These are phyloP conservation scores for Cucurbita moschata DNA, from an alignment of 306 rosid species.

Conservation along the genomic window DNA sequence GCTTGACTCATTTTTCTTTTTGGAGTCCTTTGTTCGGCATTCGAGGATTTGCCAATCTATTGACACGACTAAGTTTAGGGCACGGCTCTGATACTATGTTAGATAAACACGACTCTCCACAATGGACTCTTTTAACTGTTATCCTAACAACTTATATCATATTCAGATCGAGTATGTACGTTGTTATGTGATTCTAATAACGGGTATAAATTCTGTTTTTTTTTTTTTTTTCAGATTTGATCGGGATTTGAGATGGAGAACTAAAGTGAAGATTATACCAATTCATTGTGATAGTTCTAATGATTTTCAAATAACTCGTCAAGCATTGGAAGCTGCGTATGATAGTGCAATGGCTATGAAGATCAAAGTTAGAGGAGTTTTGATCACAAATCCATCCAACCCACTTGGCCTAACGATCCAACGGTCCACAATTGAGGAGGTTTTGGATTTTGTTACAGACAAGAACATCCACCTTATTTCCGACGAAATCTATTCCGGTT, in stretches of 20 bases:
- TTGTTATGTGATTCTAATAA: background rate
- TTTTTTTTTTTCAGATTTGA: conserved; percentile 42
- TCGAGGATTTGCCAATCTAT: too few relatives aligned
- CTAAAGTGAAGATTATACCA: conserved; percentile 73
- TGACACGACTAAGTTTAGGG: too few relatives aligned
- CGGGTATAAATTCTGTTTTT: background rate
- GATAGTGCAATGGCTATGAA: conserved; percentile 34
- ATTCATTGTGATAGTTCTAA: conserved; percentile 71
- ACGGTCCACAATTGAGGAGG: conserved; percentile 34
- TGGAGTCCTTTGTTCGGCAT: too few relatives aligned
- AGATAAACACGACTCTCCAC: too few relatives aligned
- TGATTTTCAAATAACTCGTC: conserved; percentile 57
- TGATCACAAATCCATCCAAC: conserved; percentile 85
- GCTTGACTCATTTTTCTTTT: too few relatives aligned
- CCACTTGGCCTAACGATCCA: conserved; percentile 67
- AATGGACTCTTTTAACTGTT: too few relatives aligned
- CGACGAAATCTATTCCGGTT: conserved; percentile 92
- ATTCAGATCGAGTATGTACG: too few relatives aligned
- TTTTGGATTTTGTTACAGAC: conserved; percentile 43
- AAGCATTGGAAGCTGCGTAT: conserved; percentile 62
- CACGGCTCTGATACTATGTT: too few relatives aligned
- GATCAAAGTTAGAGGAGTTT: conserved; percentile 44
- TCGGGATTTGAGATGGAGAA: conserved; percentile 93
- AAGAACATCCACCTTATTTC: conserved; percentile 89
- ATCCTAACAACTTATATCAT: too few relatives aligned